Percentiles rank a stretch among this genome's conserved stretches.
Conservation (phyloP, 306 rosid species). For the Castanea mollissima region DNA sequence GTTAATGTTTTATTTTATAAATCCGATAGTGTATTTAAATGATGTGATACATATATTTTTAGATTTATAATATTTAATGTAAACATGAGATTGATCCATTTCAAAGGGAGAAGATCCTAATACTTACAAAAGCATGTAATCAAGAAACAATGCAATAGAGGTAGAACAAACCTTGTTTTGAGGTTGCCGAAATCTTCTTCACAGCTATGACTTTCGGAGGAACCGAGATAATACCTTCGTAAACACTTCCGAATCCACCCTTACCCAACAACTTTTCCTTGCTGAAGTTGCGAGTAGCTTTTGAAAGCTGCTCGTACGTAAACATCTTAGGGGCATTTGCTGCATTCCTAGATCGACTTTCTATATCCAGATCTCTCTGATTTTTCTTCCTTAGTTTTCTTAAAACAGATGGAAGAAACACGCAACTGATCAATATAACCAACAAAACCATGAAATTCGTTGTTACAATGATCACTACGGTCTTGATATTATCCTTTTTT, state of each 20-base stretch:
- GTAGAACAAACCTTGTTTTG: slow-evolving; percentile 48
- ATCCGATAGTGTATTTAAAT: no score
- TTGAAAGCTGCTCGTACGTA: slow-evolving; percentile 38
- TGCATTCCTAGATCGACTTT: slow-evolving; percentile 35
- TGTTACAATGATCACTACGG: slow-evolving; percentile 14
- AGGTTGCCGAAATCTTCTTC: slow-evolving; percentile 52
- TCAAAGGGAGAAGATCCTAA: background rate
- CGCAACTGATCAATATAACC: background rate
- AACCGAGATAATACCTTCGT: slow-evolving; percentile 38
- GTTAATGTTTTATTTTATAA: no score
- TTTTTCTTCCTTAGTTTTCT: slow-evolving; percentile 27
- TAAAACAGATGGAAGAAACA: slow-evolving; percentile 21
- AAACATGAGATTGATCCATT: no score
- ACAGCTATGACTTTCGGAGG: slow-evolving; percentile 42
- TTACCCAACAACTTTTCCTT: slow-evolving; percentile 46
- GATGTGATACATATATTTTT: no score
- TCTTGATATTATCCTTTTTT: slow-evolving; percentile 18
- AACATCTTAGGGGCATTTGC: slow-evolving; percentile 41
- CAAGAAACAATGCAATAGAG: no score
- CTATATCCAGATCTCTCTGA: slow-evolving; percentile 28
- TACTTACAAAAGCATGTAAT: background rate
- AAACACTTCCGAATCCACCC: slow-evolving; percentile 62
- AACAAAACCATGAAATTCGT: slow-evolving; percentile 22
- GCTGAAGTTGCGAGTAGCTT: slow-evolving; percentile 46
- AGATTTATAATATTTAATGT: no score